A percentile compares a stretch with the other conserved stretches of the same genome.
Evolutionary conservation across 352 stramenopile genomes (phyloP).

Genomic region (Globisporangium solare): DNA sequence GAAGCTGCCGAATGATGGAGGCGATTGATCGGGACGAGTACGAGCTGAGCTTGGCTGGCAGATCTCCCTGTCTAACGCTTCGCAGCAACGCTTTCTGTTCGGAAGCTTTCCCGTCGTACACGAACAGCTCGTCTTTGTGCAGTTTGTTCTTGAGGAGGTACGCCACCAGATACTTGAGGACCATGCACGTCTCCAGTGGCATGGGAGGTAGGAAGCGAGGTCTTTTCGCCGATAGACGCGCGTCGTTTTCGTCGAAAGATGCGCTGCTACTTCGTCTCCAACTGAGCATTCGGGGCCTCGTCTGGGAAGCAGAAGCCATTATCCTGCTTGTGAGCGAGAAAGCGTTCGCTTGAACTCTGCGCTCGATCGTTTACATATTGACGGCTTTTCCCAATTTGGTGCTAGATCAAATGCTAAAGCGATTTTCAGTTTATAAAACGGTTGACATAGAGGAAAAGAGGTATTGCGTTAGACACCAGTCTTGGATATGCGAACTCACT

Average conservation of each 20-base stretch:
- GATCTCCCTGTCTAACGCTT: slow-evolving; percentile 17
- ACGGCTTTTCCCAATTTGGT: too few species aligned
- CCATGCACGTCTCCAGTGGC: slow-evolving; percentile 19
- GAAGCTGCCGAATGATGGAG: slow-evolving; percentile 17
- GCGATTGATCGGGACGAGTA: slow-evolving; percentile 29
- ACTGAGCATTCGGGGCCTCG: not conserved
- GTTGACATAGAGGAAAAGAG: too few species aligned
- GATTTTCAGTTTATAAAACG: too few species aligned
- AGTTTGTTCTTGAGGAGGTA: slow-evolving; percentile 32
- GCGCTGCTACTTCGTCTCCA: slow-evolving; percentile 1
- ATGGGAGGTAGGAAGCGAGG: slow-evolving; percentile 14
- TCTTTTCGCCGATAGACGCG: not conserved
- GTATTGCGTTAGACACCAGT: too few species aligned
- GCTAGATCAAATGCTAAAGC: too few species aligned
- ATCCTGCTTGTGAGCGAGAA: too few species aligned
- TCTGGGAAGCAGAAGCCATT: not conserved
- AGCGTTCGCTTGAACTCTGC: too few species aligned
- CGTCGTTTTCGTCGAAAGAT: not conserved
- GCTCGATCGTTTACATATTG: too few species aligned
- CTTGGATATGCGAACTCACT: not conserved
- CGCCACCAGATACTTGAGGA: slow-evolving; percentile 25
- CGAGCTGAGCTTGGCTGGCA: slow-evolving; percentile 19
- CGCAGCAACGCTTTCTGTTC: slow-evolving; percentile 19
- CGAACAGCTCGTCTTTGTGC: slow-evolving; percentile 33
- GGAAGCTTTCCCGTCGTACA: slow-evolving; percentile 16